A percentile compares a stretch with the other conserved stretches of the same genome.
These are phyloP conservation scores for Hypomyces perniciosus DNA, from an alignment of 2,329 filamentous ascomycete species.

Conservation along the genomic window DNA sequence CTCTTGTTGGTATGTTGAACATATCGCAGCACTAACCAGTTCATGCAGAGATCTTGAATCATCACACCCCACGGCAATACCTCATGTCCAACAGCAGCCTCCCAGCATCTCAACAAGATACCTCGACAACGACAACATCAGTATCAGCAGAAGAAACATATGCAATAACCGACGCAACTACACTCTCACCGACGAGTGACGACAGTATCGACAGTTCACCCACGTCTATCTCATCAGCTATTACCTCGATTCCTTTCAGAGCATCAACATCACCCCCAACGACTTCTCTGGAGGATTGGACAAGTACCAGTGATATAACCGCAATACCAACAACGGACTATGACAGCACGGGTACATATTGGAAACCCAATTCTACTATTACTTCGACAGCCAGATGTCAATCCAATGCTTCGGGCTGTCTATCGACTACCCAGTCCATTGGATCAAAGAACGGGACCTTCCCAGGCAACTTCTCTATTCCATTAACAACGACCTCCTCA, in stretches of 20 bases:
- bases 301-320: too few relatives aligned
- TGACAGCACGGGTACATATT: too few relatives aligned
- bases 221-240: too few relatives aligned
- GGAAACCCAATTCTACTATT: too few relatives aligned
- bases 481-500: conserved; percentile 13
- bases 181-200: not conserved
- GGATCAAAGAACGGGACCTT: not conserved
- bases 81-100: not conserved
- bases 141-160: not conserved
- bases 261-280: not conserved
- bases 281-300: too few relatives aligned
- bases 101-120: not conserved
- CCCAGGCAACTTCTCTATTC: not conserved
- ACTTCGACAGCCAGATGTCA: too few relatives aligned
- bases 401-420: not conserved
- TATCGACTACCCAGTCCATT: not conserved
- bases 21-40: not conserved
- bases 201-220: not conserved
- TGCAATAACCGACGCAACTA: not conserved
- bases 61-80: not conserved
- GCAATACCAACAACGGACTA: too few relatives aligned
- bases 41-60: conserved; percentile 3
- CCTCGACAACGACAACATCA: not conserved
- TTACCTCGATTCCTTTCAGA: not conserved
- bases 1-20: not conserved